Evolutionary conservation across 805 yeast species (phyloP), one percentile per base, ranked within the genome.

Genomic region (Tetrapisispora taiwanensis): DNA sequence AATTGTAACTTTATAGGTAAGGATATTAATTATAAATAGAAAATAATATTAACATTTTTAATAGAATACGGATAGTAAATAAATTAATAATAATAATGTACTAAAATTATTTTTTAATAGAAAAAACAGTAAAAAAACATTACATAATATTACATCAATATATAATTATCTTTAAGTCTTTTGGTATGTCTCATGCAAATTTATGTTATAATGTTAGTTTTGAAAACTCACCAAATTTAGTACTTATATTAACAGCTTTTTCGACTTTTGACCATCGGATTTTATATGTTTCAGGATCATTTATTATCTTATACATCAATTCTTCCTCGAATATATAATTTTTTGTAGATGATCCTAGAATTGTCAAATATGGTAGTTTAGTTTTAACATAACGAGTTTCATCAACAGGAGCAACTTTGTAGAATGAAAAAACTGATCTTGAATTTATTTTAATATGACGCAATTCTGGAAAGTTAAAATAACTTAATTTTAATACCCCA

Each of bases 191-290:
- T 22, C 26, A 22, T 22, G 26, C 26, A 17, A 31, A 15, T 31
- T 9, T 31, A 33, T 6, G 10, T 27, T 28, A 26, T 27, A 31
- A 7, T 8, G 24, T 13, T 19, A 34, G 13, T 32, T 44, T 45
- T 13, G 51, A 43, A 38, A 31, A 45, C 34, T 49, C 51, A 14
- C 48, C 52, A 18, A 51, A 49, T 17, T 18, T 22, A 4, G 51
- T 44, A 27, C 45, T 44, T 14, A 51, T 28, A 36, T 26, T 44
- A 4, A 49, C 9, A 3, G 51, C 36, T 14, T 36, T 19, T 15
- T 17, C 19, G 4, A 42, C 15, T 7, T 31, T 36, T 13, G 17
- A 24, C 45, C 45, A 42, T 3, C 4, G 20, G 7, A 42, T 42
- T 14, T 26, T 34, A 8, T 8, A 15, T 20, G 8, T 22, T 4